Conservation (phyloP, 1,139 yeast genomes). For the Hyphopichia khmerensis region DNA sequence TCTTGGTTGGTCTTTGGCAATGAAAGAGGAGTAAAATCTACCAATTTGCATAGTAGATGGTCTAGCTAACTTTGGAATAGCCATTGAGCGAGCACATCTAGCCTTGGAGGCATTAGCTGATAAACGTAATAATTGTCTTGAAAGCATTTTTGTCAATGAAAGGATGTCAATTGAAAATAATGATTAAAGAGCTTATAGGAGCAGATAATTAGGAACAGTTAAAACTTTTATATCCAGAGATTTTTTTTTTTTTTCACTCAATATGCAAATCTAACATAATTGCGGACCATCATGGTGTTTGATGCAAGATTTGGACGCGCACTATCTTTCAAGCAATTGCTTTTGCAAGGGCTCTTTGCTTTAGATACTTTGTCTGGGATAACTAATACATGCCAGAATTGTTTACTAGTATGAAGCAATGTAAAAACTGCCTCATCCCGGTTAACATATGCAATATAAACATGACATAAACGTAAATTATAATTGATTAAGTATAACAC, state of each 20-base stretch:
- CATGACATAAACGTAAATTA: background rate
- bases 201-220: no score
- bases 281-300: background rate
- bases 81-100: background rate
- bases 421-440: no score
- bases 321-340: background rate
- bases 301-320: background rate
- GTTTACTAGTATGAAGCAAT: no score
- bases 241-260: background rate
- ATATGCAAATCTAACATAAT: background rate
- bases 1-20: slow-evolving; percentile 65
- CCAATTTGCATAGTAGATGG: slow-evolving; percentile 4
- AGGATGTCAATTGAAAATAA: background rate
- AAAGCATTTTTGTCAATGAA: slow-evolving; percentile 8
- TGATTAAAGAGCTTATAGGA: no score
- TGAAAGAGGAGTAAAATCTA: slow-evolving; percentile 45
- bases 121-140: slow-evolving; percentile 13
- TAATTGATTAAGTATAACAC: background rate
- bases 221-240: no score
- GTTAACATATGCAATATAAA: background rate
- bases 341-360: no score
- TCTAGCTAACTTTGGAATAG: slow-evolving; percentile 1
- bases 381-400: no score
- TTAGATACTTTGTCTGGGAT: no score
- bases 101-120: slow-evolving; percentile 4